Evolutionary conservation across 208 protist species (phyloP), one percentile per base, ranked within the genome.

Genomic region (Trypanosoma scelopori): DNA sequence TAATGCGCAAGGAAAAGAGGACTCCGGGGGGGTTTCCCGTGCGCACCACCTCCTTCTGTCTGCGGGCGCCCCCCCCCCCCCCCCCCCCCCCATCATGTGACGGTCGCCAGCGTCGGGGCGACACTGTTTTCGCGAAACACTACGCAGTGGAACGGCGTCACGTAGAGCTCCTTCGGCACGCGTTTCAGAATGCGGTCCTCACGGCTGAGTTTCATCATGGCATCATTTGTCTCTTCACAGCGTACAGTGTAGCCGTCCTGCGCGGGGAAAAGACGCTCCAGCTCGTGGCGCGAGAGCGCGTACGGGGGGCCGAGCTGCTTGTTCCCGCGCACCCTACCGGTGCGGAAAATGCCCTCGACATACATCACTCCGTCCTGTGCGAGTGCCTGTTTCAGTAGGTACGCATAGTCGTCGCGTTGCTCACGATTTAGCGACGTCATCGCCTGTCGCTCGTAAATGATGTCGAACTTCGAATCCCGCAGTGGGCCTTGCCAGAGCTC

Each of bases 221-320:
- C 85, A 50, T 96, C 91, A n/a, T 71, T 83, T 59, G 78, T 93
- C 72, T 94, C 91, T 74, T 96, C 82, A 45, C 91, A 96, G n/a
- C 78, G 80, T 23, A 96, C 91, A 64, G 88, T 82, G 58, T 78
- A 96, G 30, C 87, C 87, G 37, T 93, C 83, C 3, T 49, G 48
- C 3, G 23, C 35, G 1, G 85, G 84, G 52, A 92, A 96, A n/a
- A 93, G 79, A 37, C 85, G 62, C 60, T 85, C 55, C n/a, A 96
- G 65, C 48, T 96, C 84, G 55, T 66, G 77, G 49, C 60, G 61
- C 13, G 87, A 92, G 13, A 96, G 55, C 3, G 77, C 61, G 66
- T 80, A 96, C 5, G 91, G 91, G 32, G 91, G 91, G 23, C 91
- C 91, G 18, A 42, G 53, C 61, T 82, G n/a, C 64, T 82, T 88